Conservation (phyloP, 2,329 filamentous ascomycete species). For the Arthrobotrys megalospora region DNA sequence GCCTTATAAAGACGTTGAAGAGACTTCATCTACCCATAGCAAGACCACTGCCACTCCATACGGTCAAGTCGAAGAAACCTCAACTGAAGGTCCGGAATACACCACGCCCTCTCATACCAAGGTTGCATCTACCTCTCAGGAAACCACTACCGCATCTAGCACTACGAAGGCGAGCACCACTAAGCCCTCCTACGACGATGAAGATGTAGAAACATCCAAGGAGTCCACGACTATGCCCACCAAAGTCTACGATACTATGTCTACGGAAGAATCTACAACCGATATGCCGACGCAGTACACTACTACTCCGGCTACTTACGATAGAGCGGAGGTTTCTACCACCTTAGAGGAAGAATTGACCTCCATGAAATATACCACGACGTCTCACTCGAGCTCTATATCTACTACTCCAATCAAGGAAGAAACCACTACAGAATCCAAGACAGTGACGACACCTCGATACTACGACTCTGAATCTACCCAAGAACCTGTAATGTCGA, state of each 20-base stretch:
- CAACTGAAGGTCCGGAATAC: neutral
- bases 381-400: too few species aligned
- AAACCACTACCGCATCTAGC: neutral
- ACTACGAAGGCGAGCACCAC: neutral
- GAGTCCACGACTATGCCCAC: neutral
- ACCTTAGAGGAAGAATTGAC: neutral
- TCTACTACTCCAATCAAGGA: too few species aligned
- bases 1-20: too few species aligned
- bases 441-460: too few species aligned
- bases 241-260: neutral
- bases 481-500: neutral
- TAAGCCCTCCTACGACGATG: neutral
- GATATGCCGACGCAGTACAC: neutral
- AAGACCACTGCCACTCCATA: neutral
- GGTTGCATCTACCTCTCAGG: neutral
- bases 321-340: neutral
- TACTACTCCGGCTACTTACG: neutral
- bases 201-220: neutral
- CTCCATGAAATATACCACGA: too few species aligned
- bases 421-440: neutral
- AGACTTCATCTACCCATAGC: too few species aligned
- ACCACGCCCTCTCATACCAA: neutral
- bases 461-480: too few species aligned
- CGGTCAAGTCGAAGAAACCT: constrained; percentile 1
- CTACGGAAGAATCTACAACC: constrained; percentile 1